phyloP scores from a whole-genome alignment of 345 rosid genomes.

The Gossypium longicalyx region DNA sequence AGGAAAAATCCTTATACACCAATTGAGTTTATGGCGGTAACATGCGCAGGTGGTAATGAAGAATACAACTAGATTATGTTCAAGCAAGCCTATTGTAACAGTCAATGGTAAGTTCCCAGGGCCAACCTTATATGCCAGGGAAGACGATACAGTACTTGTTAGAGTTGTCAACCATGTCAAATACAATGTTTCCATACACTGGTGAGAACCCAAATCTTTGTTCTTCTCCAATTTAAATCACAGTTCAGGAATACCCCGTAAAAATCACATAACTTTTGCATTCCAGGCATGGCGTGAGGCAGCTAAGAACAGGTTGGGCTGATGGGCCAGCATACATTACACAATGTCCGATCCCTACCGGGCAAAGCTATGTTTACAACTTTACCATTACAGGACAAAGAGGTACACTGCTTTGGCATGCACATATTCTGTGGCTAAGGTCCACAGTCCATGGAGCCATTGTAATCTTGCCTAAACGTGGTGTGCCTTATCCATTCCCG shows the following conservation, averaged over 20 bases:
- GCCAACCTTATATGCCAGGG: conserved; percentile 79
- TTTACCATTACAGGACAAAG: conserved; percentile 86
- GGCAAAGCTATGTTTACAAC: conserved; percentile 66
- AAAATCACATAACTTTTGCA: neutral
- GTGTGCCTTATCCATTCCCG: conserved; percentile 88
- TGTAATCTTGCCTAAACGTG: conserved; percentile 72
- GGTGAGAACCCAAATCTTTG: conserved; percentile 41
- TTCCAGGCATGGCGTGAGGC: conserved; percentile 81
- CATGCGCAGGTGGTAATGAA: conserved; percentile 58
- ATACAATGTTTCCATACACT: conserved; percentile 80
- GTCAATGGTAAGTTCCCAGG: conserved; percentile 87
- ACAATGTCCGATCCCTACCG: conserved; percentile 83
- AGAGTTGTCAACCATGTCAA: conserved; percentile 78
- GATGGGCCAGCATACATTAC: conserved; percentile 95
- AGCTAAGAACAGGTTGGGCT: conserved; percentile 80
- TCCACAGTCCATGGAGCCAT: conserved; percentile 79
- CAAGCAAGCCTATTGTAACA: conserved; percentile 75
- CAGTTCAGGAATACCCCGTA: neutral
- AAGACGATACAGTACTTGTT: conserved; percentile 76
- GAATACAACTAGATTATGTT: conserved; percentile 61
- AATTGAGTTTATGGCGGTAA: neutral
- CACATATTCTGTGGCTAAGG: conserved; percentile 88
- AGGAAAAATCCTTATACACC: too few species aligned
- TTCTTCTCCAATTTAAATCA: neutral
- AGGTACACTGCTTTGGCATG: conserved; percentile 89